Percentiles rank a stretch among this genome's conserved stretches.
phyloP scores from a whole-genome alignment of 2,329 filamentous ascomycete genomes.

The Trichocomaceae sp. region DNA sequence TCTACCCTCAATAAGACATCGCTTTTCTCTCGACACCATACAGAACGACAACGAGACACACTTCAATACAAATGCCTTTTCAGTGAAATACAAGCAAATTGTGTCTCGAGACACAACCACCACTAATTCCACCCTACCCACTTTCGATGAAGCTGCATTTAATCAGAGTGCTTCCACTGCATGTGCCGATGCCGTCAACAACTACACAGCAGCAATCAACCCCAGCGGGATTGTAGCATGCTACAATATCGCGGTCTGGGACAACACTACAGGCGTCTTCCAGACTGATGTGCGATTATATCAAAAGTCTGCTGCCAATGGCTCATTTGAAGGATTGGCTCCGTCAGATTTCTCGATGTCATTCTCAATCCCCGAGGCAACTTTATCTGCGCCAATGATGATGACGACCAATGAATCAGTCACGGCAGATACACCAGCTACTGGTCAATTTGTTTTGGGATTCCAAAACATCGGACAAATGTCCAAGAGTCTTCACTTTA shows the following conservation, averaged over 20 bases:
- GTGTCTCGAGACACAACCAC: neutral
- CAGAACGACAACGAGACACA: neutral
- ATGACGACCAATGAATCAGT: constrained; percentile 10
- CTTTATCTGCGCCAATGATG: constrained; percentile 17
- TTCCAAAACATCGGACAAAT: constrained; percentile 29
- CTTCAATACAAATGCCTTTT: neutral
- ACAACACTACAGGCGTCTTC: constrained; percentile 60
- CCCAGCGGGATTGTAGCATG: constrained; percentile 72
- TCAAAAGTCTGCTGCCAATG: constrained; percentile 55
- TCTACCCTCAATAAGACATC: neutral
- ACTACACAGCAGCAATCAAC: constrained; percentile 53
- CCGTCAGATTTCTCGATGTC: constrained; percentile 24
- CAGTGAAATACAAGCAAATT: neutral
- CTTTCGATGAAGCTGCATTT: constrained; percentile 20
- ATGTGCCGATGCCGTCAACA: constrained; percentile 52
- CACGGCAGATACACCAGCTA: constrained; percentile 4
- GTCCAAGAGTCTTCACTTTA: constrained; percentile 19
- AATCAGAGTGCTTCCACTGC: constrained; percentile 46
- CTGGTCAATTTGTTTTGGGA: constrained; percentile 24
- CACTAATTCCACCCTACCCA: neutral
- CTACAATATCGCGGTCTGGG: constrained; percentile 70
- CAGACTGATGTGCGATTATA: constrained; percentile 71
- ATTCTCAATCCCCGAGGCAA: constrained; percentile 21
- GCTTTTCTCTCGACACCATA: neutral
- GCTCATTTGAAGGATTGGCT: constrained; percentile 40